Base-by-base conservation (phyloP, 2,329 filamentous ascomycete genomes). In the Thelonectria olida region DNA sequence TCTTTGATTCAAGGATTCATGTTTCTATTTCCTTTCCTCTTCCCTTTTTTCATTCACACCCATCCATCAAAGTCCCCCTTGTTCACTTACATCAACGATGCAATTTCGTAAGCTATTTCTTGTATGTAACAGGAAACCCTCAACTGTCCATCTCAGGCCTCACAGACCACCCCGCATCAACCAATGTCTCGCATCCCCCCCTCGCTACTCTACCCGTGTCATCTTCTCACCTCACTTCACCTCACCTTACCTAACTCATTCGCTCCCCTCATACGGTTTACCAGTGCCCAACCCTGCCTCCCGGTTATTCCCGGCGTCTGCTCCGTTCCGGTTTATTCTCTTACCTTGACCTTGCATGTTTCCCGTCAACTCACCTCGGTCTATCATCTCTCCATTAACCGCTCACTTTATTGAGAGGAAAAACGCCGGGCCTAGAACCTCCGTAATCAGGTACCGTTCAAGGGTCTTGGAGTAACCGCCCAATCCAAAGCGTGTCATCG, bases 291-390 rank as follows among this genome's bases (percentile, higher is more conserved):
- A 34, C 36, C 56, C 25, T 54, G 34, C n/a, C 36, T 59, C 56
- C 69, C 69, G 67, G 62, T 8, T 53, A 54, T 45, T 67, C 56
- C 69, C 67, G 69, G 22, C n/a, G 9, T 4, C 7, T 9, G 9
- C 34, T 45, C 52, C 39, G 45, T 57, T 49, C 67, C 68, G 65
- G 58, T 38, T 52, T 50, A 54, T 67, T 50, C 31, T 65, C 58
- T 62, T 42, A 38, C 54, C 41, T 25, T 25, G 17, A 3, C 39
- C 39, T 44, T 22, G 39, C 39, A 8, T 27, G 25, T 51, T 17
- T 25, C 48, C 49, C 50, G 22, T 48, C 39, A 45, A 25, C 52
- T 61, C 52, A 66, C 61, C 62, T 70, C 66, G 61, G 66, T 66
- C 66, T 70, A 67, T 52, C 62, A 59, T 59, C 38, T 56, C 38